Evolutionary conservation across 768 basidiomycete species (phyloP), one percentile per base, ranked within the genome.

Genomic region (Trametes coccinea): DNA sequence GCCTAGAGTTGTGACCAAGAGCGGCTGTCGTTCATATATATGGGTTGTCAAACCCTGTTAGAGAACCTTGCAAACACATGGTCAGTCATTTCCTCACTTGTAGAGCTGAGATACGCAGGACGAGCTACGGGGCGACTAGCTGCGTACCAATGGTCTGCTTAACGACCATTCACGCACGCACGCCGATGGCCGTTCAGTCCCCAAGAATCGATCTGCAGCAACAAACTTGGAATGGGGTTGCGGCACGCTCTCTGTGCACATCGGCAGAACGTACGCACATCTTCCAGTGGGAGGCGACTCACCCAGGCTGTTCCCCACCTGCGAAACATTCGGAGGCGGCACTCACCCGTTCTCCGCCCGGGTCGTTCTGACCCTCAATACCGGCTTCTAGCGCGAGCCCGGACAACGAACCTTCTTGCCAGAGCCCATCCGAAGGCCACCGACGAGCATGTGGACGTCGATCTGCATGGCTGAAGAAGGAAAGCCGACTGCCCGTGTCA

Each of bases 391-490:
- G 56, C 56, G 56, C 48, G 48, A 44, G 48, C n/a, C 41, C 33
- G 40, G n/a, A 17, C 11, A 40, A 33, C 39, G 48, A 58, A 50
- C 41, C 39, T 43, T 49, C 56, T 47, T 47, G 47, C 56, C 29
- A 41, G 16, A 31, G 48, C 40, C 47, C 56, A 37, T 33, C 56
- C 54, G 47, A 44, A 48, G 33, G 46, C 37, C 27, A 13, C 30
- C 44, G 40, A 10, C 56, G n/a, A 10, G 40, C 56, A 58, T 58
- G 56, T 58, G 56, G 30, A 34, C 56, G 48, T 40, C 40, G 56
- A 58, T 58, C 56, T 58, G 56, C 56, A 31, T 30, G 29, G 39
- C 56, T 48, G 7, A 58, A 58, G 31, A 41, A 16, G 56, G 56
- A 41, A 50, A 14, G 5, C 9, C 56, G 40, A 31, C 17, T 27